These are phyloP conservation scores for Phellopilus nigrolimitatus DNA, from an alignment of 1,284 basidiomycete genomes.

Conservation along the genomic window DNA sequence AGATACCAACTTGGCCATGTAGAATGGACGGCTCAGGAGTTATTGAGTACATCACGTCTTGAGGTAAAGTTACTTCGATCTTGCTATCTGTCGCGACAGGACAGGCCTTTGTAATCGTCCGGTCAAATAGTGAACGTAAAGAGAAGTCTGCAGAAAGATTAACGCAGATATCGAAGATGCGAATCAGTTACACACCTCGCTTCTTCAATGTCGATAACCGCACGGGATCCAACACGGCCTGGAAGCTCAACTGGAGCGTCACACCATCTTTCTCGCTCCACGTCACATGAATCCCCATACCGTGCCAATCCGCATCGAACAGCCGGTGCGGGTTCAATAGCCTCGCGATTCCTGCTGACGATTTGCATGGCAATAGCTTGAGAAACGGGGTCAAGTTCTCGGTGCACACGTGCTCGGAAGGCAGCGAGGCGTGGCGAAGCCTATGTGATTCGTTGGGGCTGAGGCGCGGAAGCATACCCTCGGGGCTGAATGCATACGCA, in stretches of 20 bases:
- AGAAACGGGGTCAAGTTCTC: constrained; percentile 97
- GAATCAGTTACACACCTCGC: constrained; percentile 45
- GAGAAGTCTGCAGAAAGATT: constrained; percentile 62
- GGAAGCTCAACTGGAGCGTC: constrained; percentile 72
- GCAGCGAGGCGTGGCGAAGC: constrained; percentile 72
- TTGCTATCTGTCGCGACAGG: constrained; percentile 53
- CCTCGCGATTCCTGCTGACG: constrained; percentile 81
- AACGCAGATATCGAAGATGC: constrained; percentile 5
- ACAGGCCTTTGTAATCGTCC: constrained; percentile 56
- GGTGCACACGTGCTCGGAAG: constrained; percentile 87
- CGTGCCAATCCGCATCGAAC: constrained; percentile 87
- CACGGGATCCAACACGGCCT: constrained; percentile 79
- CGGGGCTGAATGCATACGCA: constrained; percentile 49
- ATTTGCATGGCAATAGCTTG: constrained; percentile 91
- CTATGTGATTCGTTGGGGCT: constrained; percentile 39
- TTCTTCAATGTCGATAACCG: constrained; percentile 44
- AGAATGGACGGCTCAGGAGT: constrained; percentile 44
- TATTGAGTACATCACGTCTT: constrained; percentile 38
- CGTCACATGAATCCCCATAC: constrained; percentile 73
- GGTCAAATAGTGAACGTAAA: constrained; percentile 68
- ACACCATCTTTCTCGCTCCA: constrained; percentile 52
- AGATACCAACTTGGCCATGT: constrained; percentile 36
- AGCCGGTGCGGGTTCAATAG: constrained; percentile 83
- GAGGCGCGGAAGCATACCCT: constrained; percentile 52
- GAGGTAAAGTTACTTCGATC: constrained; percentile 46